phyloP scores from a whole-genome alignment of 495 filamentous ascomycete genomes.

The Apodospora peruviana region DNA sequence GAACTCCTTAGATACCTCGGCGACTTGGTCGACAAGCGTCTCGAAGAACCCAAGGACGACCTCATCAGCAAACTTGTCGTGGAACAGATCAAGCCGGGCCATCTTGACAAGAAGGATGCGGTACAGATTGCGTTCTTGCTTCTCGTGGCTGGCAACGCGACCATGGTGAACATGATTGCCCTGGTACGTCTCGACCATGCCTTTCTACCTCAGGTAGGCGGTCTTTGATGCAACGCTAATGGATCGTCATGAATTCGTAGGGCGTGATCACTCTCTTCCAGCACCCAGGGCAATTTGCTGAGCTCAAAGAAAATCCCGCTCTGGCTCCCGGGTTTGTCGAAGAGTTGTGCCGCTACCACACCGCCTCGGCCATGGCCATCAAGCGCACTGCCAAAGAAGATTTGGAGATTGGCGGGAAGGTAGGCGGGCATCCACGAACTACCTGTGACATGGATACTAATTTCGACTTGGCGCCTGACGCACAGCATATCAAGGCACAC shows the following conservation, averaged over 20 bases:
- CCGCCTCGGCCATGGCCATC: conserved; percentile 37
- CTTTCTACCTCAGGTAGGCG: neutral
- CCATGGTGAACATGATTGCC: conserved; percentile 45
- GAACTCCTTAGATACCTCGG: conserved; percentile 34
- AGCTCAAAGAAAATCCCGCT: conserved; percentile 33
- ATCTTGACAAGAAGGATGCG: conserved; percentile 32
- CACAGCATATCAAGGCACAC: conserved; percentile 29
- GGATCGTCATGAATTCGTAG: conserved; percentile 1
- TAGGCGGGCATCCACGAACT: neutral
- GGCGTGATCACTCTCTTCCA: conserved; percentile 36
- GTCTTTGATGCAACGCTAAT: neutral
- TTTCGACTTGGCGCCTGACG: neutral
- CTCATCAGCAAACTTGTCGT: conserved; percentile 36
- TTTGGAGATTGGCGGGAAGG: conserved; percentile 34
- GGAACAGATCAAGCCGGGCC: conserved; percentile 32
- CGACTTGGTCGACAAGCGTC: conserved; percentile 31
- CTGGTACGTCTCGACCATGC: conserved; percentile 17
- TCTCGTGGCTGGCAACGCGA: conserved; percentile 43
- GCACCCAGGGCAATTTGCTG: conserved; percentile 29
- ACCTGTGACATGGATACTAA: neutral
- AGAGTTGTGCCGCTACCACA: conserved; percentile 43
- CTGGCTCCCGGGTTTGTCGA: conserved; percentile 29
- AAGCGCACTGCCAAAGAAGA: conserved; percentile 39
- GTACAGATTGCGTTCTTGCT: conserved; percentile 40
- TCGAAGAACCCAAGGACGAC: conserved; percentile 30